A percentile compares a stretch with the other conserved stretches of the same genome.
These are phyloP conservation scores for Linaria vulgaris DNA, from an alignment of 257 asterid species.

Conservation along the genomic window DNA sequence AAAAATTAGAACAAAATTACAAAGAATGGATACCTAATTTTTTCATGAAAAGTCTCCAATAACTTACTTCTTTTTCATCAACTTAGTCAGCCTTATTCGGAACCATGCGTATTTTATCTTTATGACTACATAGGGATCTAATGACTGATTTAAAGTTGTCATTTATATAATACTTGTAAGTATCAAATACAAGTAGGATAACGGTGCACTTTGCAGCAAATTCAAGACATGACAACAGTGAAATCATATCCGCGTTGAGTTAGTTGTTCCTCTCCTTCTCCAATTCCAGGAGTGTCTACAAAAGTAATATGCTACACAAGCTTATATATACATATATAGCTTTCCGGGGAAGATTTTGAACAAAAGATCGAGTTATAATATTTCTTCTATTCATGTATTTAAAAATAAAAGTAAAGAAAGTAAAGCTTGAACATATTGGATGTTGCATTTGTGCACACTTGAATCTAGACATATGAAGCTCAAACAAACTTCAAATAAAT, in stretches of 20 bases:
- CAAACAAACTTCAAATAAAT: no score
- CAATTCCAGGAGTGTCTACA: constrained; percentile 95
- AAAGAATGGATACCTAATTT: background rate
- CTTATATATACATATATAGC: constrained; percentile 45
- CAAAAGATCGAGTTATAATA: constrained; percentile 13
- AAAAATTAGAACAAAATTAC: constrained; percentile 20
- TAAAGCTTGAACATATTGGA: constrained; percentile 59
- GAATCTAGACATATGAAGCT: no score
- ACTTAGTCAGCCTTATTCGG: constrained; percentile 96
- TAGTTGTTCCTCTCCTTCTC: constrained; percentile 93
- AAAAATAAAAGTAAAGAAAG: background rate
- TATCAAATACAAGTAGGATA: constrained; percentile 84
- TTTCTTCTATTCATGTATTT: background rate
- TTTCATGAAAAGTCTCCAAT: constrained; percentile 1
- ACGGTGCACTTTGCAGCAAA: constrained; percentile 92
- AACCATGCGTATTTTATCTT: constrained; percentile 94
- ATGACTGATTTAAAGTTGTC: constrained; percentile 93
- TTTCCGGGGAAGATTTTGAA: constrained; percentile 24
- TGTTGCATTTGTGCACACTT: constrained; percentile 99
- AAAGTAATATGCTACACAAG: constrained; percentile 90
- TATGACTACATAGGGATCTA: constrained; percentile 87
- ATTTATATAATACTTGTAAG: constrained; percentile 94
- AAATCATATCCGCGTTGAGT: constrained; percentile 96
- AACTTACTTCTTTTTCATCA: constrained; percentile 79
- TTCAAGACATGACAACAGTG: constrained; percentile 97